These are phyloP conservation scores for Pleochaeta shiraiana DNA, from an alignment of 2,329 filamentous ascomycete genomes.

Conservation along the genomic window DNA sequence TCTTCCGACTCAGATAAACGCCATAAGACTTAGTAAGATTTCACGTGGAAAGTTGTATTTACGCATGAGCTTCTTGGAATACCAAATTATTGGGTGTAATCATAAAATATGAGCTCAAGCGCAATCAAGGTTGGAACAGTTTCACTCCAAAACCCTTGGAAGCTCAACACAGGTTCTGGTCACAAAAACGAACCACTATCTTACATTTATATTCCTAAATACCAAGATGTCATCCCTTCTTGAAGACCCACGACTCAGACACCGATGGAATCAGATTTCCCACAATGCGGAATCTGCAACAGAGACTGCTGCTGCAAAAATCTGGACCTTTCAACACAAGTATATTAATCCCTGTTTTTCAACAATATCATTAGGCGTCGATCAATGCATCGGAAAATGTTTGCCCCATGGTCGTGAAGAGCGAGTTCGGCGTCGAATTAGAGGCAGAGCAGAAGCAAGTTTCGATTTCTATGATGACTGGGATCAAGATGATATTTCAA, in stretches of 20 bases:
- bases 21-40: no score
- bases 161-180: not conserved
- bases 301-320: constrained; percentile 72
- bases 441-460: constrained; percentile 52
- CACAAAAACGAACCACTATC: not conserved
- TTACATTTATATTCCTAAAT: not conserved
- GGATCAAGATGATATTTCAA: constrained; percentile 35
- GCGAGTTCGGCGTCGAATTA: constrained; percentile 46
- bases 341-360: constrained; percentile 68
- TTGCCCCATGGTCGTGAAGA: constrained; percentile 53
- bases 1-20: no score
- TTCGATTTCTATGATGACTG: constrained; percentile 99
- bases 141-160: not conserved
- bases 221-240: constrained; percentile 24
- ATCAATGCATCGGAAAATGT: constrained; percentile 51
- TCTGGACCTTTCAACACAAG: constrained; percentile 72
- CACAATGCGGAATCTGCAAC: constrained; percentile 81
- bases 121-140: no score
- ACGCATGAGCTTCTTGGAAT: no score
- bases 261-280: constrained; percentile 81
- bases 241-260: constrained; percentile 72
- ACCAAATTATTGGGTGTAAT: no score
- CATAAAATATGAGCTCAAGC: no score
- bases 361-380: constrained; percentile 41
- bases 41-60: no score